Base-by-base conservation (phyloP, 2,329 filamentous ascomycete species). In the Xylariaceae sp. region DNA sequence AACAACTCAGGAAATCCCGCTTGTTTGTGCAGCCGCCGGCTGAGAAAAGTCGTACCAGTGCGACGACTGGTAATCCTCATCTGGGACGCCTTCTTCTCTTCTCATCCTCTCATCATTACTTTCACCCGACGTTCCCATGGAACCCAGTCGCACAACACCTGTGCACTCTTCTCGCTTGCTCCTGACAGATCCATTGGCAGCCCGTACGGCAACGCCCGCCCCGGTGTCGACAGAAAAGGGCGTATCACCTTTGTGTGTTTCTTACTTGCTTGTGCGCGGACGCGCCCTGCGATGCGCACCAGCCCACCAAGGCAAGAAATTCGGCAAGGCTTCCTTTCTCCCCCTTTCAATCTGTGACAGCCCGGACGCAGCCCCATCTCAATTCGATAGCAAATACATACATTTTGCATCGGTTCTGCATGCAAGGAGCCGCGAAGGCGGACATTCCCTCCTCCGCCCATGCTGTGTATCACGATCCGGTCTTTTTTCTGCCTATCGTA, bases 11-110 rank as follows among this genome's bases (percentile, higher is more conserved):
- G 3, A 30, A 52, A 44, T 53, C 47, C 51, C 30, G 37, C 45
- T 58, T 62, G 56, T 59, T 64, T 62, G 57, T 50, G 48, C 39
- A 37, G 51, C 34, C 51, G 30, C 18, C 51, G 44, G 45, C 50
- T 60, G 18, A 10, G 17, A 44, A 56, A 58, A 9, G 52, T 53
- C n/a, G 54, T 9, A 59, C 52, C 55, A 44, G 61, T 61, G 54
- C 41, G 41, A 59, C 58, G 51, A 53, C 30, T 47, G 47, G 45
- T 61, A 50, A 45, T 44, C 47, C 45, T 35, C 35, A 13, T 13
- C 55, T 56, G 59, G 56, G 39, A 55, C 13, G 48, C 48, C 53
- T 18, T 18, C 39, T 44, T 53, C 35, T n/a, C 57, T 37, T 37
- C 13, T 51, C 23, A 30, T 30, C 23, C 1, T 30, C 5, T 30